phyloP scores from a whole-genome alignment of 768 basidiomycete species.

The Pulveroboletus frians region DNA sequence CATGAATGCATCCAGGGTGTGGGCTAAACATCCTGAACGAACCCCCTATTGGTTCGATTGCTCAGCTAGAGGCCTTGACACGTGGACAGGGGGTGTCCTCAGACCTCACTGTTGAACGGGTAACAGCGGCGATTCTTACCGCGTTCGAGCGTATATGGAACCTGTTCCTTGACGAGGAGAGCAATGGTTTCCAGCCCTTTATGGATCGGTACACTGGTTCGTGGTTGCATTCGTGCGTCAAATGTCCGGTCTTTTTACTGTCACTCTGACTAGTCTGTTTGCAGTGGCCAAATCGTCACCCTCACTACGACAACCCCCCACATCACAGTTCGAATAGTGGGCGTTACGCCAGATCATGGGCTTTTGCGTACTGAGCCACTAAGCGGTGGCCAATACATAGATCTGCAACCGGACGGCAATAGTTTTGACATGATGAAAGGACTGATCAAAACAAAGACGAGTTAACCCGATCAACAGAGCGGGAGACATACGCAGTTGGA shows the following conservation, averaged over 20 bases:
- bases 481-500: background rate
- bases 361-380: constrained; percentile 71
- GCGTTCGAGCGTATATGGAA: constrained; percentile 79
- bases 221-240: constrained; percentile 90
- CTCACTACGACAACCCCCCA: constrained; percentile 73
- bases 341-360: constrained; percentile 86
- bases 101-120: constrained; percentile 62
- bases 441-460: constrained; percentile 45
- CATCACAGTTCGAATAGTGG: constrained; percentile 65
- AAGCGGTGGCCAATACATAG: constrained; percentile 50
- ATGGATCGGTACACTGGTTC: constrained; percentile 68
- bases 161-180: constrained; percentile 48
- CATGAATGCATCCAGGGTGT: constrained; percentile 52
- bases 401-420: constrained; percentile 95
- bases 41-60: constrained; percentile 76
- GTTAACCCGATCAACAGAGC: background rate
- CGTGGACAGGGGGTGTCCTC: background rate
- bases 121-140: constrained; percentile 67
- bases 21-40: constrained; percentile 84
- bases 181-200: constrained; percentile 74
- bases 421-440: constrained; percentile 94
- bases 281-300: constrained; percentile 77
- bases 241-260: background rate
- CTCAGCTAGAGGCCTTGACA: constrained; percentile 51
- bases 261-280: constrained; percentile 2